phyloP scores from a whole-genome alignment of 108 stramenopile species.

The Cyclostephanos invisitatus region DNA sequence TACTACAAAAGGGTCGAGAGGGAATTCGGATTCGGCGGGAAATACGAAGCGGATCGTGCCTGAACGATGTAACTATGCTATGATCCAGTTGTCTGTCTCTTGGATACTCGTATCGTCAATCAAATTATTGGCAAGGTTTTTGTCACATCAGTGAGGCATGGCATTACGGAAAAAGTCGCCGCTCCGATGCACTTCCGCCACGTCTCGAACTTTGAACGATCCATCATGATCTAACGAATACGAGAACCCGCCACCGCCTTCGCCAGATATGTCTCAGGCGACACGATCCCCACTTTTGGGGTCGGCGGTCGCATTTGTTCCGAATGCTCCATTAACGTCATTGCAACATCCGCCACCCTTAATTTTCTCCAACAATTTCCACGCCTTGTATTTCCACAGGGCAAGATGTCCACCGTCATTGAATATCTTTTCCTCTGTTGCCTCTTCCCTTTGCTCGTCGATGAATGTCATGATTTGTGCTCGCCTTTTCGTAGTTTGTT shows the following conservation, averaged over 20 bases:
- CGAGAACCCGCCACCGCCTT: not conserved
- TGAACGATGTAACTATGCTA: not conserved
- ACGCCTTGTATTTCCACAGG: conserved; percentile 31
- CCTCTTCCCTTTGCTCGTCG: conserved; percentile 33
- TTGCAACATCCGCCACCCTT: conserved; percentile 4
- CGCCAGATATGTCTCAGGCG: not conserved
- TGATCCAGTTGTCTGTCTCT: no score
- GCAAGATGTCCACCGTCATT: conserved; percentile 31
- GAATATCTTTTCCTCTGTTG: conserved; percentile 22
- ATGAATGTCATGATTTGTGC: conserved; percentile 22
- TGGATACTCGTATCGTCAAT: not conserved
- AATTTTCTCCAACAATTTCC: not conserved
- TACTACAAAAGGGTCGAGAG: conserved; percentile 41
- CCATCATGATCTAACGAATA: not conserved
- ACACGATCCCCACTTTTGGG: not conserved
- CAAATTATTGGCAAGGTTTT: not conserved
- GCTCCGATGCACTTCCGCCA: not conserved
- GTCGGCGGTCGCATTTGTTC: not conserved
- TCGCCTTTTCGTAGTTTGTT: not conserved
- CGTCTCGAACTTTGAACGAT: not conserved
- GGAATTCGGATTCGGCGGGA: conserved; percentile 38
- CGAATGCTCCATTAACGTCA: not conserved
- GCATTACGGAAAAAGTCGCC: not conserved
- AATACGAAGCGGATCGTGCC: conserved; percentile 5
- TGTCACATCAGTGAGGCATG: not conserved